Base-by-base conservation (phyloP, 1,284 basidiomycete genomes). In the Fomitopsis betulina region DNA sequence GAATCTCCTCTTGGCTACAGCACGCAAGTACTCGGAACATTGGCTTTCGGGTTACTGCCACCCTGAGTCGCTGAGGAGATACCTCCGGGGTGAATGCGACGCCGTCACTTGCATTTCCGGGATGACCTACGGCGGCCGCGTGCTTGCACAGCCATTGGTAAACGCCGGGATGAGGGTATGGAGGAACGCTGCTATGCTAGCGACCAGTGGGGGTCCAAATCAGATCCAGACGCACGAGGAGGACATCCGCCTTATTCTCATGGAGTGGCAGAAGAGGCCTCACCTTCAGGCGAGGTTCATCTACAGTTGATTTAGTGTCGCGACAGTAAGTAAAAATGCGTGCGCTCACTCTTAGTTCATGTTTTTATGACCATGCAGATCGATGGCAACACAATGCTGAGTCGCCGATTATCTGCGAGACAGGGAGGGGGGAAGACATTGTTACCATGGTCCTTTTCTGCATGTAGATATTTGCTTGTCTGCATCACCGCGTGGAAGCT, bases 11-110 rank as follows among this genome's bases (percentile, higher is more conserved):
- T 35, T 57, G 21, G 33, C 56, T 7, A 35, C 30, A 19, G 42
- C 51, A 2, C 56, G n/a, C 12, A 53, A 49, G 33, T 27, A 53
- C 32, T 17, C 39, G 13, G 4, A 53, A 2, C 35, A 53, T 30
- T 58, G 56, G 56, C 51, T 53, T 35, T 51, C 51, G 27, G 49
- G 56, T 10, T 8, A 33, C n/a, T 19, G 19, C 21, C 13, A 10
- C 15, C 56, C 50, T 15, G 33, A 58, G n/a, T 38, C 42, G 21
- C 51, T 58, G 5, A 23, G 52, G 43, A 17, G 25, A 23, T 58
- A 58, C 33, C 25, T 42, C 15, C 30, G 10, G 7, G 30, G 51
- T 3, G 37, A 58, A 33, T 25, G 51, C 40, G 42, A 58, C 25
- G 56, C 33, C 13, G 9, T 54, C 30, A 50, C 27, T 15, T 50